Conservation (phyloP, 208 protist species). For the Acanthamoeba royreba region DNA sequence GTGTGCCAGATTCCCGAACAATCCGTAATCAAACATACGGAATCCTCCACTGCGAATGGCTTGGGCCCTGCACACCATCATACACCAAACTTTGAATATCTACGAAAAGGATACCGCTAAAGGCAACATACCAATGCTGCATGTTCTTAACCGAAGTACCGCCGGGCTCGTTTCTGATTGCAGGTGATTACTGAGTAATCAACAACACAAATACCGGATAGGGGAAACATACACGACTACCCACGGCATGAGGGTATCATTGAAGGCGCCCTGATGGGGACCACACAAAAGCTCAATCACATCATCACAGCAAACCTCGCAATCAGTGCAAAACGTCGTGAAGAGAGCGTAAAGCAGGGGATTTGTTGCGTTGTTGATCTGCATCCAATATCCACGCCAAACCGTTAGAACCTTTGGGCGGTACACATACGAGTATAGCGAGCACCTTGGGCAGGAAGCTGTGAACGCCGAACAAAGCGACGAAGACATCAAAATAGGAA, state of each 20-base stretch:
- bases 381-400: not conserved
- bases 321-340: conserved; percentile 37
- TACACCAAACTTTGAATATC: not conserved
- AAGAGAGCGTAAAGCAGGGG: not conserved
- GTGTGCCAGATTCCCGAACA: not conserved
- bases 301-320: conserved; percentile 38
- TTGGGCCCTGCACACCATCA: not conserved
- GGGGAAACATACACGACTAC: conserved; percentile 42
- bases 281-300: conserved; percentile 33
- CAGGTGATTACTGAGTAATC: not conserved
- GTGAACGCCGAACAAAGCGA: not conserved
- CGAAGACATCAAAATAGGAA: not conserved
- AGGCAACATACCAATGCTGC: conserved; percentile 35
- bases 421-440: not conserved
- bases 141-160: conserved; percentile 64
- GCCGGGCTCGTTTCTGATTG: conserved; percentile 53
- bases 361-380: not conserved
- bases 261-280: conserved; percentile 40
- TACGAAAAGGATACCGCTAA: not conserved
- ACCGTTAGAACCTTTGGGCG: no score
- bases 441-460: conserved; percentile 14
- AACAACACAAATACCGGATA: not conserved
- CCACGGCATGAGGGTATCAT: not conserved
- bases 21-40: conserved; percentile 25
- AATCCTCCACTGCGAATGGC: not conserved